Evolutionary conservation across 108 stramenopile species (phyloP).

Genomic region (Epithemia pelagica): DNA sequence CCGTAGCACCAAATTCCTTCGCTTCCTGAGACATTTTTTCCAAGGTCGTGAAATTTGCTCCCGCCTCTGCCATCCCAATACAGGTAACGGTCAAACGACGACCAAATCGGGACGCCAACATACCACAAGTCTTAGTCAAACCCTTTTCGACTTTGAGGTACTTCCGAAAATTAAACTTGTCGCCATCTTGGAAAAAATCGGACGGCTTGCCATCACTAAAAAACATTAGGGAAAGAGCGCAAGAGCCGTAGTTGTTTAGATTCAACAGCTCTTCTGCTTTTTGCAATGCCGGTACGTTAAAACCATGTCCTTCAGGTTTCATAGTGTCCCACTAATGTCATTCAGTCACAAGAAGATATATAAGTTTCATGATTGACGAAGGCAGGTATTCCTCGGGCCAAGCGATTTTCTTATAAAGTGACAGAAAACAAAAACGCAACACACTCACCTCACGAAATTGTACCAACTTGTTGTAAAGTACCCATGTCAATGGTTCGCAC

Average conservation of each 20-base stretch:
- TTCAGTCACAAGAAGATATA: too few species aligned
- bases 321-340: too few species aligned
- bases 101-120: constrained; percentile 28
- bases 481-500: constrained; percentile 26
- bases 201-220: constrained; percentile 44
- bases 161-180: constrained; percentile 21
- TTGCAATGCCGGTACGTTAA: too few species aligned
- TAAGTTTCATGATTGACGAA: too few species aligned
- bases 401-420: too few species aligned
- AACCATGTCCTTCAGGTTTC: too few species aligned
- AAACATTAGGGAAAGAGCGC: too few species aligned
- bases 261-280: too few species aligned
- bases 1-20: constrained; percentile 21
- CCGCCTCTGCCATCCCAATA: constrained; percentile 34
- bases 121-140: neutral
- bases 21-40: constrained; percentile 30
- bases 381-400: too few species aligned
- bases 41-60: constrained; percentile 29
- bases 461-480: constrained; percentile 34
- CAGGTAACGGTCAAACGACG: constrained; percentile 30
- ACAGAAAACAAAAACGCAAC: constrained; percentile 20
- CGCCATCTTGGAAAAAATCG: constrained; percentile 10
- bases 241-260: too few species aligned
- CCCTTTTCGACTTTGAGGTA: too few species aligned
- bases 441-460: constrained; percentile 27